Conservation (phyloP, 495 filamentous ascomycete genomes). For the Penicillium longicatenatum region DNA sequence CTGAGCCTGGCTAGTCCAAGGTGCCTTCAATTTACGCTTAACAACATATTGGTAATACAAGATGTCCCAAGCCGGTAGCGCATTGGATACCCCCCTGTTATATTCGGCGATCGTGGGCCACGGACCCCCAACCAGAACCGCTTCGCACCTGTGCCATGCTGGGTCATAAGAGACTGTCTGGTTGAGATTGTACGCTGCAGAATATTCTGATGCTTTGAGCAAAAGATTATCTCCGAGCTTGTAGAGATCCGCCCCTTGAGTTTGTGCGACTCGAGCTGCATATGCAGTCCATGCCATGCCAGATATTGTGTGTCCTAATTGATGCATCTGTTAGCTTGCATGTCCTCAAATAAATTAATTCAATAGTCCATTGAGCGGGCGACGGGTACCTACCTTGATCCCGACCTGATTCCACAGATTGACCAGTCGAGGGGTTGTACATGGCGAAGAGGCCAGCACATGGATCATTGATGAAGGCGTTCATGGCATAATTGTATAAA, state of each 20-base stretch:
- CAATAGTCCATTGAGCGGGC: too few species aligned
- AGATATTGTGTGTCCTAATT: not conserved
- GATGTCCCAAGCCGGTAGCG: not conserved
- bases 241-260: not conserved
- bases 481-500: conserved; percentile 37
- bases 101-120: not conserved
- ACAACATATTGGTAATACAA: not conserved
- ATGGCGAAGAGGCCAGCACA: conserved; percentile 18
- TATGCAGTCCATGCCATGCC: not conserved
- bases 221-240: not conserved
- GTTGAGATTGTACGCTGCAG: not conserved
- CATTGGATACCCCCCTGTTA: not conserved
- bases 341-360: too few species aligned
- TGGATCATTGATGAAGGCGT: conserved; percentile 30
- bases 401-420: not conserved
- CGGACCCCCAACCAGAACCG: not conserved
- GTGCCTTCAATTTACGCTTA: not conserved
- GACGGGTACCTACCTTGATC: not conserved
- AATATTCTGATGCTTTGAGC: not conserved
- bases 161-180: not conserved
- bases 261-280: not conserved
- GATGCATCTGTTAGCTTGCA: too few species aligned
- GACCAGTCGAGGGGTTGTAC: not conserved
- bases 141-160: not conserved
- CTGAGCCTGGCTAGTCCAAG: not conserved